phyloP scores from a whole-genome alignment of 2,329 filamentous ascomycete genomes.

The Aspergillus transmontanensis region DNA sequence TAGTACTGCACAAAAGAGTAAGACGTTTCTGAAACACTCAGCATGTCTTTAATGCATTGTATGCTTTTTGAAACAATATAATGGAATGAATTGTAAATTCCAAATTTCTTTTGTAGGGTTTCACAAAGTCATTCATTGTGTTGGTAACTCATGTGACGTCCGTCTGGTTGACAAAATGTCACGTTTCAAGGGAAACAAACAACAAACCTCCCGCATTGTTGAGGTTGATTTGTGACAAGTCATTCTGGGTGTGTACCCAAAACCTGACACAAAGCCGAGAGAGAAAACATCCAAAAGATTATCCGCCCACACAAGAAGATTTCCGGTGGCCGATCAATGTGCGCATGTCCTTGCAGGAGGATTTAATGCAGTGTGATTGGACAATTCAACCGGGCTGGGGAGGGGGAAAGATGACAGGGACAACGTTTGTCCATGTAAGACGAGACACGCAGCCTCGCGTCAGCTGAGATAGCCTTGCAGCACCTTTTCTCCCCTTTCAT shows the following conservation, averaged over 20 bases:
- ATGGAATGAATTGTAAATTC: not conserved
- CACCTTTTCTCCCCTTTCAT: conserved; percentile 7
- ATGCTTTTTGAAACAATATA: not conserved
- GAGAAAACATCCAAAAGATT: not conserved
- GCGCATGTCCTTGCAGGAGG: not conserved
- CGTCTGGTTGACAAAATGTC: not conserved
- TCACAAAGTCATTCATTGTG: not conserved
- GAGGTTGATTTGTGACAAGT: not conserved
- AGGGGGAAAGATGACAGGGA: not conserved
- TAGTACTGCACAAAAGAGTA: too few relatives aligned
- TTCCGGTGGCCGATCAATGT: not conserved
- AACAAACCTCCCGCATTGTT: not conserved
- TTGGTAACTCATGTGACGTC: not conserved
- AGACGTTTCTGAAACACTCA: too few relatives aligned
- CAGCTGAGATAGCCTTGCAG: conserved; percentile 18
- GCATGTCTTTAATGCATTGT: not conserved
- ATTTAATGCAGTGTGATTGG: not conserved
- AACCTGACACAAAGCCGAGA: not conserved
- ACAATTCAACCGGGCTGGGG: conserved; percentile 7
- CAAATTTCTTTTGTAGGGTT: not conserved
- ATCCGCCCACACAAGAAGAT: not conserved
- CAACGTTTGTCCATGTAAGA: conserved; percentile 20
- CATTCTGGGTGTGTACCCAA: not conserved
- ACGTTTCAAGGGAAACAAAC: not conserved
- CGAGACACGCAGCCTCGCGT: conserved; percentile 26